phyloP scores from a whole-genome alignment of 2,329 filamentous ascomycete genomes.

The Cryphonectria naterciae region DNA sequence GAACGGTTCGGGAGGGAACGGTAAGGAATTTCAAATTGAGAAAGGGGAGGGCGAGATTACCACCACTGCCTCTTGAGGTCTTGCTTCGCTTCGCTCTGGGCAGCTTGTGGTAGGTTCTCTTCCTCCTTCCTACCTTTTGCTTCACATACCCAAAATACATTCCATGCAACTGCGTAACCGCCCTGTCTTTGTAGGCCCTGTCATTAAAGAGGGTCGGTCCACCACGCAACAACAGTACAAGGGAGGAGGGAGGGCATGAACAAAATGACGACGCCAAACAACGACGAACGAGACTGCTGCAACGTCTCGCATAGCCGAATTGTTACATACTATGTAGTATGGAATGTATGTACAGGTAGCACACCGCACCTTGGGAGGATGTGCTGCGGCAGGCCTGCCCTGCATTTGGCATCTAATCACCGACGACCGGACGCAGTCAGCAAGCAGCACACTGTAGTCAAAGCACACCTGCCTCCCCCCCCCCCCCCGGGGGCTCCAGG shows the following conservation, averaged over 20 bases:
- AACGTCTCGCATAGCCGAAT: not conserved
- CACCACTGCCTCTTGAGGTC: conserved; percentile 16
- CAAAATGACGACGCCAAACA: not conserved
- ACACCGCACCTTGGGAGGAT: not conserved
- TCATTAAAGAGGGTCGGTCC: not conserved
- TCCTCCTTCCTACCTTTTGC: not conserved
- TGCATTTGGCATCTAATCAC: not conserved
- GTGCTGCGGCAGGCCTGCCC: not conserved
- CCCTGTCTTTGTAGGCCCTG: not conserved
- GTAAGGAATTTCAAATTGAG: not conserved
- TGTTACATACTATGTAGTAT: not conserved
- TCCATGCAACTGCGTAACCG: not conserved
- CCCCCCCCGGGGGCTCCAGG: not conserved
- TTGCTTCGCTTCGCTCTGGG: conserved; percentile 12
- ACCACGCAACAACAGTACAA: not conserved
- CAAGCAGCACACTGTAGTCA: not conserved
- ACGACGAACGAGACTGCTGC: not conserved
- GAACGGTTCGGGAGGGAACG: conserved; percentile 6
- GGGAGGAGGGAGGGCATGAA: not conserved
- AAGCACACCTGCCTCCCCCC: not conserved
- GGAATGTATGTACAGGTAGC: not conserved
- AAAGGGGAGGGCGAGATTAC: conserved; percentile 10
- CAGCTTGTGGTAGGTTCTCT: not conserved
- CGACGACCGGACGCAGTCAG: conserved; percentile 12
- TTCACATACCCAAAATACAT: not conserved